These are phyloP conservation scores for Musa schizocarpa DNA, from an alignment of 176 grass and related monocot species.

Conservation along the genomic window DNA sequence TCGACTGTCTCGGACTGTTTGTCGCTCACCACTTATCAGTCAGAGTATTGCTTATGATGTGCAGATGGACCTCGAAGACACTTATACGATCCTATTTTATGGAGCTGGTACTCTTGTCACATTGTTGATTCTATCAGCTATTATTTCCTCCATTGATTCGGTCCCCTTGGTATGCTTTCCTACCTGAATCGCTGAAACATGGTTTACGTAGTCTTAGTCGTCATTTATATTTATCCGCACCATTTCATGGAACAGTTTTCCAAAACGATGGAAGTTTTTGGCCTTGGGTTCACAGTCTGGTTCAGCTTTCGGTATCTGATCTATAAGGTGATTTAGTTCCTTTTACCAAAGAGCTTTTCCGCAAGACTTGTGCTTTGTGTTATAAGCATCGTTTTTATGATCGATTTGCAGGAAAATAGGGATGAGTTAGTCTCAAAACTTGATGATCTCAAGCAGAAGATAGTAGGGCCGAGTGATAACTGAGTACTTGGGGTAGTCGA, in stretches of 20 bases:
- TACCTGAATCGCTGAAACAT: background rate
- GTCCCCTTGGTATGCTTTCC: conserved; percentile 47
- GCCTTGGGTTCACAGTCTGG: conserved; percentile 5
- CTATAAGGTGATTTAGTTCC: conserved; percentile 10
- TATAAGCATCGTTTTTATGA: background rate
- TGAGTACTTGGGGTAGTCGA: background rate
- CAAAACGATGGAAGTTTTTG: background rate
- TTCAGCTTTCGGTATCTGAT: conserved; percentile 9
- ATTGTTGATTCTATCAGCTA: conserved; percentile 50
- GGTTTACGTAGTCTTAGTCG: background rate
- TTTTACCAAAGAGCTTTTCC: background rate
- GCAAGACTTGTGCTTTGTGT: background rate
- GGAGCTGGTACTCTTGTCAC: conserved; percentile 44
- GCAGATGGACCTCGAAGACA: conserved; percentile 49
- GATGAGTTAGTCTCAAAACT: conserved; percentile 1
- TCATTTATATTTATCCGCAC: background rate
- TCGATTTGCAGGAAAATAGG: conserved; percentile 10
- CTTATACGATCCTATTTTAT: conserved; percentile 43
- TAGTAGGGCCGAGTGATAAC: background rate
- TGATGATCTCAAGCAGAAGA: conserved; percentile 1
- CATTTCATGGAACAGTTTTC: background rate
- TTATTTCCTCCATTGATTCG: conserved; percentile 66
- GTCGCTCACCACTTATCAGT: background rate
- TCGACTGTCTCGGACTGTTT: background rate
- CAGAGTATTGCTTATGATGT: conserved; percentile 17